These are phyloP conservation scores for Lathyrus tuberosus DNA, from an alignment of 306 rosid species.

Conservation along the genomic window DNA sequence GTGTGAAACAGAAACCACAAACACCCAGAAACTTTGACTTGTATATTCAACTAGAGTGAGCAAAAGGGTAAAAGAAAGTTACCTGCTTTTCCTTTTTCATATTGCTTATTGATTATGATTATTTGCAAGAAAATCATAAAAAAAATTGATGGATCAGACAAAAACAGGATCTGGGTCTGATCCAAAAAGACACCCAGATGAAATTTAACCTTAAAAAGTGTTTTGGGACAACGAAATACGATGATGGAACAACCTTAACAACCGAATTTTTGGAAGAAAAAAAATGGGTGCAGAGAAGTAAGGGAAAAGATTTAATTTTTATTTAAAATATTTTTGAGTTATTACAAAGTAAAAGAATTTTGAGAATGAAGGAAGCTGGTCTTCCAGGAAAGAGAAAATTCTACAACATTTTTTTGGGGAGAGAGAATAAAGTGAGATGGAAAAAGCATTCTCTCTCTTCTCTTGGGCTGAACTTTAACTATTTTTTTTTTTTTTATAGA, in stretches of 20 bases:
- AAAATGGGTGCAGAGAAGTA: slow-evolving; percentile 34
- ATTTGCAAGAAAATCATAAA: slow-evolving; percentile 26
- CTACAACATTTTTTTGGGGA: slow-evolving; percentile 40
- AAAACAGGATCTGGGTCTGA: slow-evolving; percentile 81
- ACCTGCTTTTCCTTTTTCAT: slow-evolving; percentile 47
- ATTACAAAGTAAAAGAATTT: slow-evolving; percentile 25
- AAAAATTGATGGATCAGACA: slow-evolving; percentile 52
- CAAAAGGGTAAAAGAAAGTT: slow-evolving; percentile 34
- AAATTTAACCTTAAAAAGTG: slow-evolving; percentile 48
- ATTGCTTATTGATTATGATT: slow-evolving; percentile 39
- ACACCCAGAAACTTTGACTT: slow-evolving; percentile 56
- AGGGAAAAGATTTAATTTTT: slow-evolving; percentile 8
- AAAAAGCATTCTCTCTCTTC: slow-evolving; percentile 52
- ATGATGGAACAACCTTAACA: slow-evolving; percentile 42
- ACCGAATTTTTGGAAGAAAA: slow-evolving; percentile 22
- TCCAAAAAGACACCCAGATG: slow-evolving; percentile 54
- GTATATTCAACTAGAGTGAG: slow-evolving; percentile 40
- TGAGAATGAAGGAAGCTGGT: slow-evolving; percentile 41
- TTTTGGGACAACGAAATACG: slow-evolving; percentile 32
- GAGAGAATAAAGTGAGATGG: slow-evolving; percentile 41
- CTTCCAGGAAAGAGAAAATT: slow-evolving; percentile 43
- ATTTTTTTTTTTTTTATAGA: neutral
- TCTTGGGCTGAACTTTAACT: neutral
- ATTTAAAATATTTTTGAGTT: neutral
- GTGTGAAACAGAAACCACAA: slow-evolving; percentile 24